Evolutionary conservation across 2,329 filamentous ascomycete species (phyloP).

Genomic region (Catunica adiposa): DNA sequence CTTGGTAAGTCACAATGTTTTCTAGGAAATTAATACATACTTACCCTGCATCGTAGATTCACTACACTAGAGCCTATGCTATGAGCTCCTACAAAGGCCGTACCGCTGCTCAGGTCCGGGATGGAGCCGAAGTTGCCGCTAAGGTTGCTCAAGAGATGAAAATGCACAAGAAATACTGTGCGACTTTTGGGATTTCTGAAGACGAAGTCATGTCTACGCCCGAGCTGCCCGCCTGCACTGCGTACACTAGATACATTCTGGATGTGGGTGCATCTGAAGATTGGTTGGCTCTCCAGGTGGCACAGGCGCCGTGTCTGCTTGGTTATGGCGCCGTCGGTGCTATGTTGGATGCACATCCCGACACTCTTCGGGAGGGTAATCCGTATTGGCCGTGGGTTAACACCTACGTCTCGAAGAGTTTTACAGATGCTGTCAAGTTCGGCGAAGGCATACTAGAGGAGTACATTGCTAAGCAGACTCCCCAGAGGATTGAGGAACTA

Average conservation of each 20-base stretch:
- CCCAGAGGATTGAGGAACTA: slow-evolving; percentile 61
- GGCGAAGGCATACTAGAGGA: slow-evolving; percentile 61
- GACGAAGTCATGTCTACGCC: slow-evolving; percentile 55
- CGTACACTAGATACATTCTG: slow-evolving; percentile 67
- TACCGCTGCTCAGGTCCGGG: slow-evolving; percentile 51
- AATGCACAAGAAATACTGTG: slow-evolving; percentile 70
- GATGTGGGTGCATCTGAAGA: slow-evolving; percentile 79
- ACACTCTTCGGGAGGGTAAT: slow-evolving; percentile 48
- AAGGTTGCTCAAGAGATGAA: slow-evolving; percentile 67
- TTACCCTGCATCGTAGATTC: slow-evolving; percentile 35
- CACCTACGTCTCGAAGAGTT: slow-evolving; percentile 73
- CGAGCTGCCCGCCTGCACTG: slow-evolving; percentile 46
- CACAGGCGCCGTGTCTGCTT: slow-evolving; percentile 73
- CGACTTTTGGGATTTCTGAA: slow-evolving; percentile 58
- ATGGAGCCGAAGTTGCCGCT: slow-evolving; percentile 41
- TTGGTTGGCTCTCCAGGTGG: slow-evolving; percentile 72
- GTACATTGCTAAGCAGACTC: slow-evolving; percentile 56
- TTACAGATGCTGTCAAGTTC: slow-evolving; percentile 49
- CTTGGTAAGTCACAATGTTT: slow-evolving; percentile 39
- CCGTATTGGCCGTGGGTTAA: slow-evolving; percentile 82
- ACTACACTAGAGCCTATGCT: slow-evolving; percentile 76
- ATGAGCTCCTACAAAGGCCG: slow-evolving; percentile 74
- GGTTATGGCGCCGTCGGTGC: slow-evolving; percentile 70
- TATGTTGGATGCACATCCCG: slow-evolving; percentile 46
- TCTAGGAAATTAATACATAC: not conserved